Base-by-base conservation (phyloP, 352 stramenopile genomes). In the Phytophthora pluvialis region DNA sequence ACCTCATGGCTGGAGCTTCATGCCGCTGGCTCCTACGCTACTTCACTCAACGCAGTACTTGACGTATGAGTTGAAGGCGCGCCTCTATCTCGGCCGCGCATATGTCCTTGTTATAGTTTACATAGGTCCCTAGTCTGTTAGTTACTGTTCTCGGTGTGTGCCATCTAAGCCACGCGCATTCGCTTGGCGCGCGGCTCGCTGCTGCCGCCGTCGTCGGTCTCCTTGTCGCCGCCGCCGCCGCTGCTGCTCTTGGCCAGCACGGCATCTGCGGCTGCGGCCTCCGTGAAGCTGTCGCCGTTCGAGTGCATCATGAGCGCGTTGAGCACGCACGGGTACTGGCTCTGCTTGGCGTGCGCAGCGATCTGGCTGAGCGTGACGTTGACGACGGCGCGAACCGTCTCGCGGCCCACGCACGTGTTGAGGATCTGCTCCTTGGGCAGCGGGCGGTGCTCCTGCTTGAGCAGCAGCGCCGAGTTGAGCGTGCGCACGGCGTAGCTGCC, bases 261-360 rank as follows among this genome's bases (percentile, higher is more conserved):
- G 2, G 65, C 33, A 13, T 88, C 80, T 3, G 77, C 38, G 8
- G 51, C 31, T 3, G 44, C 47, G 0, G 61, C 32, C 16, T 90
- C 83, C 3, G 68, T 77, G 48, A 89, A 88, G 50, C 78, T 78
- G 18, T 89, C 80, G 58, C 83, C 83, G 50, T 89, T 91, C 18
- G 80, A 78, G 67, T 90, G 83, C 64, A 91, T 83, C 70, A 93
- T 85, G n/a, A 93, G 77, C 36, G 86, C 86, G 60, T 94, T 92
- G 29, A 94, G 75, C 16, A 93, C 82, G 53, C 86, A 93, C 29
- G 86, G 83, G 50, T 90, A 93, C 59, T 92, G 81, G 43, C 75
- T 76, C 59, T 84, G 73, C 72, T 83, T 85, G 43, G 71, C 74
- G 47, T 80, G 65, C 9, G 81, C 62, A 0, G 73, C 70, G 35